Evolutionary conservation across 1,139 yeast species (phyloP).

Genomic region (Diutina siamensis): DNA sequence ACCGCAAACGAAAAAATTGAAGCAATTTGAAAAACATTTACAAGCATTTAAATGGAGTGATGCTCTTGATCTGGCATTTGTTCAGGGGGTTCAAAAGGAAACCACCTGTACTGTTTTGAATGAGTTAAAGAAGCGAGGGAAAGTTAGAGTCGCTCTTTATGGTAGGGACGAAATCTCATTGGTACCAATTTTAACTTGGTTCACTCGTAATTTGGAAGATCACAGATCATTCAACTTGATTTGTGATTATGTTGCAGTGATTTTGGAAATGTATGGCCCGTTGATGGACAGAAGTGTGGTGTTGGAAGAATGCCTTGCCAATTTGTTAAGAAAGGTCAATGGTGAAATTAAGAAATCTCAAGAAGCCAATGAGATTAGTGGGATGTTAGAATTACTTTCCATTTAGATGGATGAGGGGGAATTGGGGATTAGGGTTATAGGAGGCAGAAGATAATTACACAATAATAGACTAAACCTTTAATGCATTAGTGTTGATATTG

Average conservation of each 20-base stretch:
- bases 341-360: slow-evolving; percentile 66
- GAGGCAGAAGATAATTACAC: too few species aligned
- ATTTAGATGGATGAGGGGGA: too few species aligned
- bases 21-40: slow-evolving; percentile 71
- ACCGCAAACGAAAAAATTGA: slow-evolving; percentile 41
- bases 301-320: slow-evolving; percentile 57
- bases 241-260: slow-evolving; percentile 76
- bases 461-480: background rate
- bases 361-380: slow-evolving; percentile 83
- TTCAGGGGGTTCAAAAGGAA: slow-evolving; percentile 67
- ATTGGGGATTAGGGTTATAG: too few species aligned
- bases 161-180: slow-evolving; percentile 79
- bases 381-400: slow-evolving; percentile 58
- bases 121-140: slow-evolving; percentile 81
- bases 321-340: slow-evolving; percentile 48
- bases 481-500: too few species aligned
- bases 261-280: slow-evolving; percentile 68
- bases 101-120: slow-evolving; percentile 62
- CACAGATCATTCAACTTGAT: slow-evolving; percentile 63
- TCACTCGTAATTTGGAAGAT: slow-evolving; percentile 64
- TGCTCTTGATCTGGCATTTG: slow-evolving; percentile 80
- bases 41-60: slow-evolving; percentile 88
- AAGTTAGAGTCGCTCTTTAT: slow-evolving; percentile 63
- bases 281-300: slow-evolving; percentile 69
- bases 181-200: slow-evolving; percentile 82